phyloP scores from a whole-genome alignment of 2,329 filamentous ascomycete species.

The Epichloe glyceriae region DNA sequence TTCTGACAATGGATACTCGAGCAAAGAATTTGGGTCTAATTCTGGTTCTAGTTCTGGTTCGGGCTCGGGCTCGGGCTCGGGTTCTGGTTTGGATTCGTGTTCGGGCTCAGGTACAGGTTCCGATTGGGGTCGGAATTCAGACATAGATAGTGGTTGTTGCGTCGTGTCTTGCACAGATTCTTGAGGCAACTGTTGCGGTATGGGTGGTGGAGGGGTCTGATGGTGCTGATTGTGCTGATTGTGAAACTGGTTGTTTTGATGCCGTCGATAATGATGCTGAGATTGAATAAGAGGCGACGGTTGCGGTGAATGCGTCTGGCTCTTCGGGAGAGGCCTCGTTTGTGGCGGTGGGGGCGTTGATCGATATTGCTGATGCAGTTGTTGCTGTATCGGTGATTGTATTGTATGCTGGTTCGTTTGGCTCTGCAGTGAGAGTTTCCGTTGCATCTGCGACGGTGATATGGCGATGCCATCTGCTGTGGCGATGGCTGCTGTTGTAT shows the following conservation, averaged over 20 bases:
- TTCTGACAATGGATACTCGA: not conserved
- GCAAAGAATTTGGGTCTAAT: not conserved
- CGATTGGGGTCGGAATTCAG: not conserved
- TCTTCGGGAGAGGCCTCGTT: constrained; percentile 6
- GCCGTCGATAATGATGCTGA: constrained; percentile 1
- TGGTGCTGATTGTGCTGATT: not conserved
- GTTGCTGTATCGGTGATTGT: constrained; percentile 10
- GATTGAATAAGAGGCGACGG: constrained; percentile 8
- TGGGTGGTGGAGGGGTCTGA: constrained; percentile 5
- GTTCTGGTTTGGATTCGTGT: not conserved
- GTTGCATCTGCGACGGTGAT: constrained; percentile 8
- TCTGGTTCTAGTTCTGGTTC: not conserved
- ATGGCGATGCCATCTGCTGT: constrained; percentile 5
- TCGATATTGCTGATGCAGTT: constrained; percentile 17
- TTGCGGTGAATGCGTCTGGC: constrained; percentile 15
- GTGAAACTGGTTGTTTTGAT: not conserved
- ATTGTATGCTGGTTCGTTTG: constrained; percentile 6
- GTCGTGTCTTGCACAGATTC: constrained; percentile 4
- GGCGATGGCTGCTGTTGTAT: constrained; percentile 12
- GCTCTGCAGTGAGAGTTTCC: constrained; percentile 7
- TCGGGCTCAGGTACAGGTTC: not conserved
- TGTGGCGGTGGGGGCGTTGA: constrained; percentile 4
- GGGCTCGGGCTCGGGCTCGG: not conserved
- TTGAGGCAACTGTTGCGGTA: constrained; percentile 1
- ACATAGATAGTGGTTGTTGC: not conserved